Evolutionary conservation across 176 grass and related monocot species (phyloP).

Genomic region (Areca catechu): DNA sequence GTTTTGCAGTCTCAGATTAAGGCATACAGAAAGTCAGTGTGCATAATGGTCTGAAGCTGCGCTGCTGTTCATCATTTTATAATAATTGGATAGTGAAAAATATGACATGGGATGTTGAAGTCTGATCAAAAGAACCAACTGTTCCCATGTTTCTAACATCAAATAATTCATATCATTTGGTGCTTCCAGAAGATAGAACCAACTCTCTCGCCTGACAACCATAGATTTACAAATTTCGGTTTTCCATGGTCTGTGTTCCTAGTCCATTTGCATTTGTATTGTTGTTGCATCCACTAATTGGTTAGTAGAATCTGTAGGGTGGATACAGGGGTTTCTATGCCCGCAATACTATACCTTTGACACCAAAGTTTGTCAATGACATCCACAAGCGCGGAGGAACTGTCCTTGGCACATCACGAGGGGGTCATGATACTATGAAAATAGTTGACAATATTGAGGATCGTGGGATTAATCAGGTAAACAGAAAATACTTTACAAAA

Average conservation of each 20-base stretch:
- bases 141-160: no score
- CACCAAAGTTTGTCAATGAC: slow-evolving; percentile 89
- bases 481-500: neutral
- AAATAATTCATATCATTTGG: no score
- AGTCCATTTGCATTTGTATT: neutral
- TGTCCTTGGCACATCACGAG: slow-evolving; percentile 83
- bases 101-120: no score
- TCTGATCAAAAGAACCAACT: no score
- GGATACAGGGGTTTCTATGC: slow-evolving; percentile 99
- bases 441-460: slow-evolving; percentile 97
- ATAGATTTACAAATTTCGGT: neutral
- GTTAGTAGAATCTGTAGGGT: slow-evolving; percentile 35
- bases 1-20: no score
- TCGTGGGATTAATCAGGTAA: slow-evolving; percentile 96
- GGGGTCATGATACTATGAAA: slow-evolving; percentile 88
- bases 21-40: no score
- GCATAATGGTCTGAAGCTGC: no score
- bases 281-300: neutral
- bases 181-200: no score
- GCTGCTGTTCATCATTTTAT: no score
- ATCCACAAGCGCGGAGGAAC: slow-evolving; percentile 93
- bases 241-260: no score
- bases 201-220: neutral
- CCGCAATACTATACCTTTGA: slow-evolving; percentile 71
- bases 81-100: no score